Conservation (phyloP, 1,284 basidiomycete species). For the Cutaneotrichosporon sp. region DNA sequence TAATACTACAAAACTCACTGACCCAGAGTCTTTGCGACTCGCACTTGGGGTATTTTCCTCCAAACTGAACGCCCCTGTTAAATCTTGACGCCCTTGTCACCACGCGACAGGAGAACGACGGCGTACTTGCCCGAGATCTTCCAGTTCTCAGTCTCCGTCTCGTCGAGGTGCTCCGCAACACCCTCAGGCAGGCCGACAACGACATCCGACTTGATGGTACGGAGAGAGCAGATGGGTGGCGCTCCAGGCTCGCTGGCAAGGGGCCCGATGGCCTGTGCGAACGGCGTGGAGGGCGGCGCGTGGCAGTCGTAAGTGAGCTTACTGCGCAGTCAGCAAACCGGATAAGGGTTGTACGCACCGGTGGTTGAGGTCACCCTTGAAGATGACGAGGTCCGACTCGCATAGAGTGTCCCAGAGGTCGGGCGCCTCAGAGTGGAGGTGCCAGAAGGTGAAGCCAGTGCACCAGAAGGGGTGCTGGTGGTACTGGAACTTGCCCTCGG, state of each 20-base stretch:
- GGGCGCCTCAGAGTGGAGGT: slow-evolving; percentile 80
- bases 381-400: slow-evolving; percentile 86
- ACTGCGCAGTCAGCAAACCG: slow-evolving; percentile 11
- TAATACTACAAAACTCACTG: background rate
- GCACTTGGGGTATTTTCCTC: background rate
- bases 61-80: background rate
- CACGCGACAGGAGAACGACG: slow-evolving; percentile 8
- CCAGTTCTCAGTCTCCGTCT: slow-evolving; percentile 82
- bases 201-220: slow-evolving; percentile 83
- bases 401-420: slow-evolving; percentile 93
- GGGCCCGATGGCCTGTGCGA: slow-evolving; percentile 87
- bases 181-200: slow-evolving; percentile 65
- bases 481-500: slow-evolving; percentile 90
- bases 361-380: slow-evolving; percentile 95
- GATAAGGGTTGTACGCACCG: slow-evolving; percentile 49
- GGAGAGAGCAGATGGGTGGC: slow-evolving; percentile 77
- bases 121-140: slow-evolving; percentile 94
- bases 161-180: slow-evolving; percentile 76
- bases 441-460: slow-evolving; percentile 86
- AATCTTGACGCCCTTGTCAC: slow-evolving; percentile 7
- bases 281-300: slow-evolving; percentile 85
- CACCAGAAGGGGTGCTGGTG: slow-evolving; percentile 93
- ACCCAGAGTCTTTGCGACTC: background rate
- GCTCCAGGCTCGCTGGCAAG: slow-evolving; percentile 87
- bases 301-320: slow-evolving; percentile 89